Conservation (phyloP, 176 grass and related monocot species). For the Aechmea fasciata region DNA sequence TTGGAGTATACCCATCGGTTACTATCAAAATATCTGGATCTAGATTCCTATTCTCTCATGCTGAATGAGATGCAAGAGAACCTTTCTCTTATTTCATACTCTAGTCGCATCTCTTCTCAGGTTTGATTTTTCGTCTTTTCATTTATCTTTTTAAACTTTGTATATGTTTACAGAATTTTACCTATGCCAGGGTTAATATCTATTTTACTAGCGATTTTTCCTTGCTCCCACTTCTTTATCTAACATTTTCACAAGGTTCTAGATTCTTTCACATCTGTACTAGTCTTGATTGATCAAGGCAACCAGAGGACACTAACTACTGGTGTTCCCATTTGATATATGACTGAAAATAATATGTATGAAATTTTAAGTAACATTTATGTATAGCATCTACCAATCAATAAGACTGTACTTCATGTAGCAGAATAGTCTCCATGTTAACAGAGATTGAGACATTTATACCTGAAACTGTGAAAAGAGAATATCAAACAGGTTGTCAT, state of each 20-base stretch:
- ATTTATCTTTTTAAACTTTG: slow-evolving; percentile 7
- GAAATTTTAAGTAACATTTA: no score
- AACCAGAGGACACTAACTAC: no score
- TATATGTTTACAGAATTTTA: not conserved
- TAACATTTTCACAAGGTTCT: not conserved
- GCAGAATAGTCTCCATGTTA: no score
- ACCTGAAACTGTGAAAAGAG: no score
- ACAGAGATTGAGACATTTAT: no score
- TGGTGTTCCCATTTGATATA: no score
- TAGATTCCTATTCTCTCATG: slow-evolving; percentile 89
- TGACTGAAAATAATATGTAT: no score
- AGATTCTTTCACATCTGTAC: no score
- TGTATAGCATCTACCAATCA: no score
- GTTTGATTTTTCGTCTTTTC: slow-evolving; percentile 22
- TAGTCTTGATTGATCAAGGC: no score
- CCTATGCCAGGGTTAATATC: not conserved
- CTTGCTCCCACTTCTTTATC: not conserved
- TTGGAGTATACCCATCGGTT: slow-evolving; percentile 91
- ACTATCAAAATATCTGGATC: slow-evolving; percentile 79
- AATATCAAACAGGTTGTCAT: no score
- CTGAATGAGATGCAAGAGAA: slow-evolving; percentile 95
- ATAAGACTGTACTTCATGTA: no score
- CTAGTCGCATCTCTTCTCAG: slow-evolving; percentile 93
- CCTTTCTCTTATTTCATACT: slow-evolving; percentile 93
- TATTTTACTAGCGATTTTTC: not conserved